Evolutionary conservation across 495 filamentous ascomycete genomes (phyloP).

Genomic region (Thermothielavioides terrestris): DNA sequence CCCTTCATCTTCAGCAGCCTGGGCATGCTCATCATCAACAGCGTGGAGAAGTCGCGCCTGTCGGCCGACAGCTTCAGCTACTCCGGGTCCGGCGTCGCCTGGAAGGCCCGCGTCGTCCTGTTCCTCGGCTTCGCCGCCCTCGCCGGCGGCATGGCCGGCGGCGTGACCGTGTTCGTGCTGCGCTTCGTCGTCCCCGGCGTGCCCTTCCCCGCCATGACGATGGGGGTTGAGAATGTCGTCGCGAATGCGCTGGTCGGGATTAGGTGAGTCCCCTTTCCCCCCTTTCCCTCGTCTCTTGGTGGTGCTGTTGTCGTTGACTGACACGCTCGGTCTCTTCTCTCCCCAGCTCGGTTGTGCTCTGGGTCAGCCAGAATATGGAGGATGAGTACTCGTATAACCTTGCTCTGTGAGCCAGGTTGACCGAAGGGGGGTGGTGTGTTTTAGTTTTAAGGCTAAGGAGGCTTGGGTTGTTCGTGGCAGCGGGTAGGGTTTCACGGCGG

Average conservation of each 20-base stretch:
- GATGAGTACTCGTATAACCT: slow-evolving; percentile 97
- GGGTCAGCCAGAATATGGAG: slow-evolving; percentile 98
- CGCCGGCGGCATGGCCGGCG: slow-evolving; percentile 88
- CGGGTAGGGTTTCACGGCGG: not conserved
- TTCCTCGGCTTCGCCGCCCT: slow-evolving; percentile 93
- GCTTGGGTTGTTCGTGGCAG: too few relatives aligned
- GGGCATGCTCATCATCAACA: slow-evolving; percentile 98
- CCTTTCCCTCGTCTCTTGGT: not conserved
- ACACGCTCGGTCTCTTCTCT: too few relatives aligned
- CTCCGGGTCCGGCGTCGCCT: slow-evolving; percentile 76
- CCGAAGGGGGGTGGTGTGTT: not conserved
- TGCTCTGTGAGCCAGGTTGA: slow-evolving; percentile 50
- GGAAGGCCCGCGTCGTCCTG: slow-evolving; percentile 92
- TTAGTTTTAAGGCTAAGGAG: not conserved
- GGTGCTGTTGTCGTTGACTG: too few relatives aligned
- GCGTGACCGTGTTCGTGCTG: slow-evolving; percentile 81
- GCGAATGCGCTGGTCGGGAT: slow-evolving; percentile 82
- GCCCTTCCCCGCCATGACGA: slow-evolving; percentile 74
- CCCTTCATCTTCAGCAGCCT: slow-evolving; percentile 88
- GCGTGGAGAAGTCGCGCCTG: slow-evolving; percentile 85
- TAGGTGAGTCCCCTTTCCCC: slow-evolving; percentile 3
- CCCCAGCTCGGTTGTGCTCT: slow-evolving; percentile 85
- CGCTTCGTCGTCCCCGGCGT: slow-evolving; percentile 80
- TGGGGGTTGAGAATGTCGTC: slow-evolving; percentile 89
- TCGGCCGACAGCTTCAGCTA: slow-evolving; percentile 83